A percentile compares a stretch with the other conserved stretches of the same genome.
These are phyloP conservation scores for Saccharomycopsis sp. DNA, from an alignment of 805 yeast genomes.

Conservation along the genomic window DNA sequence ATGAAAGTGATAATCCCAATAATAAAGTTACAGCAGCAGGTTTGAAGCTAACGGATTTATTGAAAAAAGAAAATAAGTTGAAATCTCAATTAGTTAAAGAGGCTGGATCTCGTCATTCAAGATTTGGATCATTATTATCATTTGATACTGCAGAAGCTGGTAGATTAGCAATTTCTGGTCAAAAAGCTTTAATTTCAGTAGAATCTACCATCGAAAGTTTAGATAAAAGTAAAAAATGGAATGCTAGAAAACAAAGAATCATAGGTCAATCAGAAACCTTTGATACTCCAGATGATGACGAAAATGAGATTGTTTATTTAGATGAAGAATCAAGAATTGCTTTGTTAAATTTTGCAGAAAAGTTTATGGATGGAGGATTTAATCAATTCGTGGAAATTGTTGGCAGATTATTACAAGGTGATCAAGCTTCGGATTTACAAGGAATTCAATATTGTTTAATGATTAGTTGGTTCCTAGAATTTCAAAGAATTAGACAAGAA, in stretches of 20 bases:
- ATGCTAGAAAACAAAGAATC: constrained; percentile 25
- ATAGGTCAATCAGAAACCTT: constrained; percentile 14
- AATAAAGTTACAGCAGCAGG: constrained; percentile 23
- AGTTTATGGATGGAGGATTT: constrained; percentile 66
- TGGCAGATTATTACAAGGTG: constrained; percentile 24
- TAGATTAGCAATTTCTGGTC: constrained; percentile 63
- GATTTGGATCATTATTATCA: constrained; percentile 81
- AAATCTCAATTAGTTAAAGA: constrained; percentile 37
- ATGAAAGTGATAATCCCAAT: not conserved
- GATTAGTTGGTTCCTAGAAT: constrained; percentile 64
- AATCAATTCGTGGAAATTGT: constrained; percentile 50
- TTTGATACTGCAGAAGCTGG: constrained; percentile 51
- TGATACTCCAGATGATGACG: constrained; percentile 21
- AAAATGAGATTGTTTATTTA: constrained; percentile 24
- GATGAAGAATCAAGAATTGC: constrained; percentile 24
- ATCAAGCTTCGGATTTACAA: constrained; percentile 19
- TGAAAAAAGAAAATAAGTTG: constrained; percentile 51
- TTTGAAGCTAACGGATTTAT: constrained; percentile 36
- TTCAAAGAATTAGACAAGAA: constrained; percentile 35
- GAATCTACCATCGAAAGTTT: constrained; percentile 49
- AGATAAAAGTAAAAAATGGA: constrained; percentile 64
- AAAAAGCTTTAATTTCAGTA: constrained; percentile 43
- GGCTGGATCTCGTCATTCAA: constrained; percentile 68
- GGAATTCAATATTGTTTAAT: constrained; percentile 20
- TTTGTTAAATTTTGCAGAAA: constrained; percentile 37